These are phyloP conservation scores for Dactylella cylindrospora DNA, from an alignment of 2,329 filamentous ascomycete genomes.

Conservation along the genomic window DNA sequence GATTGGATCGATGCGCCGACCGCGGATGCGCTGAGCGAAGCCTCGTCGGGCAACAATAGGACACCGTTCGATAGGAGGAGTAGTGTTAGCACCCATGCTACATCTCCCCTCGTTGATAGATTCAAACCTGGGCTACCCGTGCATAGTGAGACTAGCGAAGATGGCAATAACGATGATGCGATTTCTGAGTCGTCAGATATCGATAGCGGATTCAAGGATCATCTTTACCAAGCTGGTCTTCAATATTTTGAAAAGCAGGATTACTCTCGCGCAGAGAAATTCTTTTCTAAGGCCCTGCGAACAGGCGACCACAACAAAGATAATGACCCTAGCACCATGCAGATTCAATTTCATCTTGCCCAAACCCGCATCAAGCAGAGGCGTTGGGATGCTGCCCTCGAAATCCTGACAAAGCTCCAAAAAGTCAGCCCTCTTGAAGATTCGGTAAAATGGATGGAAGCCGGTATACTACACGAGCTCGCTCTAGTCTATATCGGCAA, in stretches of 20 bases:
- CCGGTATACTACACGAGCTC: conserved; percentile 29
- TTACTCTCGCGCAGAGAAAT: conserved; percentile 24
- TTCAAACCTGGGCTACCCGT: conserved; percentile 1
- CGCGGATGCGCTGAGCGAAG: conserved; percentile 10
- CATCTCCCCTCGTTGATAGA: conserved; percentile 11
- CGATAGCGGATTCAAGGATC: conserved; percentile 32
- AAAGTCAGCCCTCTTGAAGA: conserved; percentile 4
- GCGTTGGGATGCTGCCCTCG: conserved; percentile 26
- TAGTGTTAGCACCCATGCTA: conserved; percentile 5
- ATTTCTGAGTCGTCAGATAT: conserved; percentile 39
- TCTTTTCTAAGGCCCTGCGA: conserved; percentile 40
- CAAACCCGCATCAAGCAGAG: conserved; percentile 30
- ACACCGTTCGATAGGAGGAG: conserved; percentile 8
- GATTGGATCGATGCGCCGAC: conserved; percentile 40
- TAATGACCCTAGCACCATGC: not conserved
- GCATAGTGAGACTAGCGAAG: not conserved
- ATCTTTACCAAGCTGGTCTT: conserved; percentile 22
- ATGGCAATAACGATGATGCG: conserved; percentile 2
- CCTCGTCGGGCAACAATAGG: conserved; percentile 13
- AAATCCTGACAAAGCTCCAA: conserved; percentile 7
- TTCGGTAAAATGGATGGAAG: conserved; percentile 26
- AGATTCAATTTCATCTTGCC: conserved; percentile 32
- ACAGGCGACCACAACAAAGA: conserved; percentile 1
- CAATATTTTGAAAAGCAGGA: conserved; percentile 31
- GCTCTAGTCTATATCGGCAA: conserved; percentile 34